These are phyloP conservation scores for Fraxinus anomala DNA, from an alignment of 257 asterid species.

Conservation along the genomic window DNA sequence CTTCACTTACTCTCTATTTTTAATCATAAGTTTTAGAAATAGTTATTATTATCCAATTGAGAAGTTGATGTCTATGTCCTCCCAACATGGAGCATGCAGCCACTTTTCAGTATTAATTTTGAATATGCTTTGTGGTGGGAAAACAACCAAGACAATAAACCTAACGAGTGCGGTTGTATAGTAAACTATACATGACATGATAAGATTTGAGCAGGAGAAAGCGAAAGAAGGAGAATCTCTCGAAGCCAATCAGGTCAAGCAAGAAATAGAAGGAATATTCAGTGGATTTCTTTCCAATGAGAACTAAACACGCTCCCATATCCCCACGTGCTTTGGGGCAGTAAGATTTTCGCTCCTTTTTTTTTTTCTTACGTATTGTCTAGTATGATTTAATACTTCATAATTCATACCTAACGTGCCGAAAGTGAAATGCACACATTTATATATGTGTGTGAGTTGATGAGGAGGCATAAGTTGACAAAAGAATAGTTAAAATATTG, in stretches of 20 bases:
- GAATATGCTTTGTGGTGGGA: background rate
- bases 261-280: too few species aligned
- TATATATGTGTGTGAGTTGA: background rate
- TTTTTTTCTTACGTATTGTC: too few species aligned
- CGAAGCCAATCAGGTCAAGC: too few species aligned
- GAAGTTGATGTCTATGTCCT: constrained; percentile 4
- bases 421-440: background rate
- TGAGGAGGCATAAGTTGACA: constrained; percentile 22
- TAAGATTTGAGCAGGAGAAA: too few species aligned
- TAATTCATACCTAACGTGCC: background rate
- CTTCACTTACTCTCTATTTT: background rate
- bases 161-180: background rate
- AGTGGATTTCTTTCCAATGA: too few species aligned
- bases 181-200: background rate
- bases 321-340: too few species aligned
- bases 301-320: too few species aligned
- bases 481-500: background rate
- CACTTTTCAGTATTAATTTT: background rate
- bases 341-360: too few species aligned
- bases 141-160: background rate
- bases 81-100: constrained; percentile 15
- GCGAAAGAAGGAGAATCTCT: too few species aligned
- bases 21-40: background rate
- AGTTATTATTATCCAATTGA: constrained; percentile 17
- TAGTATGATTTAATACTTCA: too few species aligned